Evolutionary conservation across 2,329 filamentous ascomycete genomes (phyloP).

Genomic region (Fusarium palustre): DNA sequence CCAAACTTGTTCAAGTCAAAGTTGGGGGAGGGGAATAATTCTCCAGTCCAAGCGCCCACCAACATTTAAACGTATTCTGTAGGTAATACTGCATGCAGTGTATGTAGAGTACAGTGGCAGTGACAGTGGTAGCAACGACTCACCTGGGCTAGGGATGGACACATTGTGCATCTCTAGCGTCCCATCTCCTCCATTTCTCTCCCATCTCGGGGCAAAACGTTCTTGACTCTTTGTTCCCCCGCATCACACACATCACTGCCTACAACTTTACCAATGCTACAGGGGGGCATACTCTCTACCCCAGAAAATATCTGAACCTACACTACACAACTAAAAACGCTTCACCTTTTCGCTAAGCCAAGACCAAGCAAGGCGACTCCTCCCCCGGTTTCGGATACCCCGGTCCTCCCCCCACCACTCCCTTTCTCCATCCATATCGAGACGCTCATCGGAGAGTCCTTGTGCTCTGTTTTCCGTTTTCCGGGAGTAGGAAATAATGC

Average conservation of each 20-base stretch:
- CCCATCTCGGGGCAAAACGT: conserved; percentile 7
- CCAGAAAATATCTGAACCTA: conserved; percentile 9
- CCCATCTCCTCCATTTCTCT: conserved; percentile 10
- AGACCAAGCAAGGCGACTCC: background rate
- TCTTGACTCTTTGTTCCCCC: conserved; percentile 15
- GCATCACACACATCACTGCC: background rate
- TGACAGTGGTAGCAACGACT: background rate
- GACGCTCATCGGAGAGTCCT: conserved; percentile 18
- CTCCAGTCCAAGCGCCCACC: conserved; percentile 1
- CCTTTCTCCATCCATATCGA: conserved; percentile 19
- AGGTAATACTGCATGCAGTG: background rate
- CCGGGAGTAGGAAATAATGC: background rate
- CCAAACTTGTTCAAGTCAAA: background rate
- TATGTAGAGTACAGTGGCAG: background rate
- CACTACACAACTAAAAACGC: background rate
- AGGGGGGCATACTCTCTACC: background rate
- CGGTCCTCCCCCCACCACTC: background rate
- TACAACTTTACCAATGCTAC: background rate
- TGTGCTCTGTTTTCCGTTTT: background rate
- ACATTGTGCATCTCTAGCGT: conserved; percentile 37
- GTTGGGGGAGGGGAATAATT: background rate
- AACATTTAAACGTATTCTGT: background rate
- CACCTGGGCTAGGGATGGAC: conserved; percentile 33
- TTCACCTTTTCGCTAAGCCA: background rate
- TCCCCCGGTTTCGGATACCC: conserved; percentile 33